Percentiles rank a stretch among this genome's conserved stretches.
Evolutionary conservation across 2,329 filamentous ascomycete species (phyloP).

Genomic region (Remersonia thermophila): DNA sequence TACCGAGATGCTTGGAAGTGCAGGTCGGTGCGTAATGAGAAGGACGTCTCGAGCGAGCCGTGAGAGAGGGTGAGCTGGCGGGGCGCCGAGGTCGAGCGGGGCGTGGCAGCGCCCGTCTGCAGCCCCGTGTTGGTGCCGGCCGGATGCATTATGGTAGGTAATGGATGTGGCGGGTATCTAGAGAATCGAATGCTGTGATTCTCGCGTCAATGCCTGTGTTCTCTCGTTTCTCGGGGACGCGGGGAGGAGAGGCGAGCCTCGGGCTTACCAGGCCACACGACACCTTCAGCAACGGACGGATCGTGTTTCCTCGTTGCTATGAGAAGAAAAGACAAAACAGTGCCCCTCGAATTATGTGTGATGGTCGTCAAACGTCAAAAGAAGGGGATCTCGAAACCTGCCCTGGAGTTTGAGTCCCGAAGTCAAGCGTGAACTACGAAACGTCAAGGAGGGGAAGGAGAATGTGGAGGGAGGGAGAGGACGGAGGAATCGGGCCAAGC

Average conservation of each 20-base stretch:
- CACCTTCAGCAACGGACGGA: constrained; percentile 1
- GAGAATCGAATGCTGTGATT: constrained; percentile 2
- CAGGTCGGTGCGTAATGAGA: constrained; percentile 86
- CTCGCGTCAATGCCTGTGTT: background rate
- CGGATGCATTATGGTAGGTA: constrained; percentile 62
- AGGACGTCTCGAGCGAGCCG: constrained; percentile 90
- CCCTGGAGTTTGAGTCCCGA: background rate
- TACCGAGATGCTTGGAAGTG: constrained; percentile 94
- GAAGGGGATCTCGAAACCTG: background rate
- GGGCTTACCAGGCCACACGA: background rate
- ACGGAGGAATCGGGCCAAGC: background rate
- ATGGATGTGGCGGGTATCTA: constrained; percentile 29
- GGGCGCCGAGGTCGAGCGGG: constrained; percentile 73
- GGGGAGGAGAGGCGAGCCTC: background rate
- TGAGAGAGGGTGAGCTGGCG: constrained; percentile 84
- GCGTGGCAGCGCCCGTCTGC: constrained; percentile 94
- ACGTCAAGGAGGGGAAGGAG: background rate
- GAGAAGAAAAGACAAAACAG: background rate
- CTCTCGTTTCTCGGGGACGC: background rate
- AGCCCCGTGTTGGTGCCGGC: constrained; percentile 68
- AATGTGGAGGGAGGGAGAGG: background rate
- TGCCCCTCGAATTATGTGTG: background rate
- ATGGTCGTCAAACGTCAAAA: background rate
- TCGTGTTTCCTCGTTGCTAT: no score
- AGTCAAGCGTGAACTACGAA: background rate